Percentiles rank a stretch among this genome's conserved stretches.
Evolutionary conservation across 805 yeast species (phyloP).

Genomic region (Candida loeiensis): DNA sequence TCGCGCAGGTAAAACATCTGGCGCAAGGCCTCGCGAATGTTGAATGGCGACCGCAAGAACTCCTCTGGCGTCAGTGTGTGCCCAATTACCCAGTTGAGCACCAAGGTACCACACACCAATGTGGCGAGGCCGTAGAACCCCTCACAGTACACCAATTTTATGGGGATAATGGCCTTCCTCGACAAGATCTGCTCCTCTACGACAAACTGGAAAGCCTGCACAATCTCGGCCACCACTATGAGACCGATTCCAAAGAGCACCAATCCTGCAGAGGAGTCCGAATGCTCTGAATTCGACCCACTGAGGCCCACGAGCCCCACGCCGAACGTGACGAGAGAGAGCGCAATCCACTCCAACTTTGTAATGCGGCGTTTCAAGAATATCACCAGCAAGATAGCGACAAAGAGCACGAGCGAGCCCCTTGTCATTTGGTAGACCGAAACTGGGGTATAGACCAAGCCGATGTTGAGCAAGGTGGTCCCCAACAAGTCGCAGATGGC

Average conservation of each 20-base stretch:
- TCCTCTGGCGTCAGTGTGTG: slow-evolving; percentile 23
- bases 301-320: slow-evolving; percentile 71
- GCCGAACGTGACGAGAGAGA: slow-evolving; percentile 63
- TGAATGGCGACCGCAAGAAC: slow-evolving; percentile 51
- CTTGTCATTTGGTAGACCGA: slow-evolving; percentile 84
- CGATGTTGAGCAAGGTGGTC: slow-evolving; percentile 75
- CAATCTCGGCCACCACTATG: slow-evolving; percentile 58
- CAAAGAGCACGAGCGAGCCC: slow-evolving; percentile 72
- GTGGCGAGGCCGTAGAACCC: slow-evolving; percentile 61
- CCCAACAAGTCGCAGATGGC: slow-evolving; percentile 69
- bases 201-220: slow-evolving; percentile 75
- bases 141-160: slow-evolving; percentile 68
- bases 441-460: slow-evolving; percentile 70
- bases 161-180: slow-evolving; percentile 52
- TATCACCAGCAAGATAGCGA: slow-evolving; percentile 64
- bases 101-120: slow-evolving; percentile 43
- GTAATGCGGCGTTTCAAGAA: slow-evolving; percentile 56
- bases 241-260: slow-evolving; percentile 54
- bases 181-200: slow-evolving; percentile 67
- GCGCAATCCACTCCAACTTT: slow-evolving; percentile 63
- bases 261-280: slow-evolving; percentile 17
- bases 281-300: slow-evolving; percentile 38
- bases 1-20: slow-evolving; percentile 44
- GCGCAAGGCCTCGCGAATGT: slow-evolving; percentile 46
- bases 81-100: slow-evolving; percentile 42